Base-by-base conservation (phyloP, 148 eudicot genomes). In the Pouteria glomerata region DNA sequence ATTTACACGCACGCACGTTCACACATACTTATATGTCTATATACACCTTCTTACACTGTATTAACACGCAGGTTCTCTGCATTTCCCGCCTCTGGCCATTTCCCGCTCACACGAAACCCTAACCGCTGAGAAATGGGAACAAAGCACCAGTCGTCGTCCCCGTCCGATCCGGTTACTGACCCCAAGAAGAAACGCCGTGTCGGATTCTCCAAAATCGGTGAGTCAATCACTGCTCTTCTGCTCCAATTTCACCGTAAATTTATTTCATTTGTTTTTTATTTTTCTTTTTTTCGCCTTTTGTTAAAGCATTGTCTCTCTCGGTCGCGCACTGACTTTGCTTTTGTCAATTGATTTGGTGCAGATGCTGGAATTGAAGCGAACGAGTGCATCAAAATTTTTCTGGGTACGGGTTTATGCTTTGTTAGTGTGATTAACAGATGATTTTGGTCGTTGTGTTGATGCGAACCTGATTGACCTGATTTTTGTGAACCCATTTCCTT, bases 131-230 rank as follows among this genome's bases (percentile, higher is more conserved):
- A 70, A 76, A 90, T 93, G 97, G 95, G 91, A 33, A 91, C 90
- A 61, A 84, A 93, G 63, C 80, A 89, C 62, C 86, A 84, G 18
- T 75, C 93, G 31, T 68, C 72, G 6, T 71, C 74, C 57, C 19
- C 66, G 19, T 63, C 81, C 71, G 88, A 82, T 73, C 73, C 85
- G 7, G 35, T 72, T 66, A 14, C 86, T 73, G 97, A 87, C 37
- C 78, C 87, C 66, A 94, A 91, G 81, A 91, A 86, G 74, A 85
- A 85, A 57, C 97, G 98, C 57, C 89, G 97, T 15, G 97, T 88
- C 55, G 86, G 75, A 33, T 78, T 91, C 77, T 73, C 89, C 61
- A 64, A 76, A 34, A 63, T 59, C 65, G 97, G 98, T 91, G 41
- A 67, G 76, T 77, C 50, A 33, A 42, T 16, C 48, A 18, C 12